A percentile compares a stretch with the other conserved stretches of the same genome.
phyloP scores from a whole-genome alignment of 768 basidiomycete species.

The Exsudoporus frostii region DNA sequence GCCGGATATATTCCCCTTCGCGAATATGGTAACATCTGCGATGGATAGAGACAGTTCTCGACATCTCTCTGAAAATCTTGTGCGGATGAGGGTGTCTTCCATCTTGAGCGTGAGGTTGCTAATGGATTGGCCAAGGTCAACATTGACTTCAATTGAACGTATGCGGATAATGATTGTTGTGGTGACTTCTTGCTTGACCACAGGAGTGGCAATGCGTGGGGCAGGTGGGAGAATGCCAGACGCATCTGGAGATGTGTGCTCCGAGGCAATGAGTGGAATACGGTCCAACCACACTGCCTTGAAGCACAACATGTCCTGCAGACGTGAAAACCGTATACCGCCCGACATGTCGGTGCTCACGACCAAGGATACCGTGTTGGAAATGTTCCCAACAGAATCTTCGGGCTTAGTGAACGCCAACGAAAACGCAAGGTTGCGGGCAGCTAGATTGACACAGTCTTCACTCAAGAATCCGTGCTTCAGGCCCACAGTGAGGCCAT shows the following conservation, averaged over 20 bases:
- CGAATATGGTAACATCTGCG: slow-evolving; percentile 48
- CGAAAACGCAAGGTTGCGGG: slow-evolving; percentile 79
- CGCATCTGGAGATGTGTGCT: slow-evolving; percentile 19
- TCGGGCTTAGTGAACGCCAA: slow-evolving; percentile 61
- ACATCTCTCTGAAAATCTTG: slow-evolving; percentile 55
- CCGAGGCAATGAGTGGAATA: slow-evolving; percentile 68
- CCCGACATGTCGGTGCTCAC: slow-evolving; percentile 86
- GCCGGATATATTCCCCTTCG: slow-evolving; percentile 72
- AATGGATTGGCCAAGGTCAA: slow-evolving; percentile 87
- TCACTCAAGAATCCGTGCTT: slow-evolving; percentile 85
- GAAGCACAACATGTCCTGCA: slow-evolving; percentile 92
- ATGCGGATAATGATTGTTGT: slow-evolving; percentile 68
- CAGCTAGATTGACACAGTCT: slow-evolving; percentile 76
- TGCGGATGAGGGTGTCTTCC: slow-evolving; percentile 59
- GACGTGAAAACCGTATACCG: slow-evolving; percentile 74
- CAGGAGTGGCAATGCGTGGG: slow-evolving; percentile 10
- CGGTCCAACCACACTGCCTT: slow-evolving; percentile 93
- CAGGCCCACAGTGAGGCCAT: slow-evolving; percentile 75
- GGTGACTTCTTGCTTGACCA: slow-evolving; percentile 44
- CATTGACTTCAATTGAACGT: slow-evolving; percentile 66
- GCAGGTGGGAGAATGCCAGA: slow-evolving; percentile 19
- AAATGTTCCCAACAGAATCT: slow-evolving; percentile 30
- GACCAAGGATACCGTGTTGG: slow-evolving; percentile 65
- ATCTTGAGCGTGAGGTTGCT: slow-evolving; percentile 66
- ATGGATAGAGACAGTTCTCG: slow-evolving; percentile 70